Percentiles rank a stretch among this genome's conserved stretches.
Evolutionary conservation across 2,329 filamentous ascomycete species (phyloP).

Genomic region (Thermoascus crustaceus): DNA sequence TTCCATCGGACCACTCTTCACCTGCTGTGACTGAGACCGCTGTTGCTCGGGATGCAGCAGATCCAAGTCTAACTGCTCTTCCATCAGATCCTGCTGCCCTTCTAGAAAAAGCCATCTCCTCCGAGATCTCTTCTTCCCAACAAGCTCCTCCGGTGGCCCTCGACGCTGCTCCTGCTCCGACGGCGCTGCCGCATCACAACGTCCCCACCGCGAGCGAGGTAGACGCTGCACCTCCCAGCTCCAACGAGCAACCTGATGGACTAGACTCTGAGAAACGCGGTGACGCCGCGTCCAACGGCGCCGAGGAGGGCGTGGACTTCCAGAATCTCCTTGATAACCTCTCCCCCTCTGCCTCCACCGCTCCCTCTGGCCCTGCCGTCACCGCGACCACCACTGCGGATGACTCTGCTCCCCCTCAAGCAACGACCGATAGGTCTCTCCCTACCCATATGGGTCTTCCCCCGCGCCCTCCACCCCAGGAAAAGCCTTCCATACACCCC

Average conservation of each 20-base stretch:
- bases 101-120: conserved; percentile 9
- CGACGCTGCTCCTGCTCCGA: conserved; percentile 6
- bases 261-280: conserved; percentile 17
- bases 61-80: conserved; percentile 17
- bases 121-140: conserved; percentile 10
- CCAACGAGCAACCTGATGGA: conserved; percentile 14
- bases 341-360: conserved; percentile 25
- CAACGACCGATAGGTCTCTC: conserved; percentile 21
- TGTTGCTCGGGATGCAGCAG: conserved; percentile 9
- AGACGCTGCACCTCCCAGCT: conserved; percentile 18
- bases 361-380: conserved; percentile 17
- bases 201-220: conserved; percentile 22
- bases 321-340: conserved; percentile 43
- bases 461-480: conserved; percentile 39
- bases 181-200: conserved; percentile 11
- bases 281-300: conserved; percentile 13
- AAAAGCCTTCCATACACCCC: conserved; percentile 31
- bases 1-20: conserved; percentile 12
- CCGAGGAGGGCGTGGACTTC: conserved; percentile 38
- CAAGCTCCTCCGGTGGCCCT: conserved; percentile 15
- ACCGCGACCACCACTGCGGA: conserved; percentile 16
- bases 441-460: conserved; percentile 33
- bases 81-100: conserved; percentile 20
- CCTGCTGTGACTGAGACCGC: conserved; percentile 11
- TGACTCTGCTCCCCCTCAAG: conserved; percentile 22